These are phyloP conservation scores for Panellus pusillus DNA, from an alignment of 768 basidiomycete species.

Conservation along the genomic window DNA sequence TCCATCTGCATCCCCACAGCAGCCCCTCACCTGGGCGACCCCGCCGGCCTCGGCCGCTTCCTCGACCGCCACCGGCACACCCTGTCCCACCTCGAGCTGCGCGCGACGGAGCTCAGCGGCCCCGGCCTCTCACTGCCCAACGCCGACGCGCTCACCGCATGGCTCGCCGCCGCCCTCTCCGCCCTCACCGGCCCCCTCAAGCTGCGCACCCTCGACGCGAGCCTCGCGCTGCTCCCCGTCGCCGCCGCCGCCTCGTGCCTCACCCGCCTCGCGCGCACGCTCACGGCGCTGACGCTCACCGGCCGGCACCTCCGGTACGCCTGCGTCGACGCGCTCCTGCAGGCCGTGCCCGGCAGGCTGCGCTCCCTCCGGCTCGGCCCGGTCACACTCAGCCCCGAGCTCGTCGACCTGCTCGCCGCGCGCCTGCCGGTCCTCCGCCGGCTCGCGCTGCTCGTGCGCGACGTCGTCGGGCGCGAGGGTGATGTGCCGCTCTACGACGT, in stretches of 20 bases:
- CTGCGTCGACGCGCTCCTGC: conserved; percentile 35
- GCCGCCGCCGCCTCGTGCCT: conserved; percentile 36
- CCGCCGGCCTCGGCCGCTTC: conserved; percentile 36
- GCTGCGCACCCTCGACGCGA: conserved; percentile 35
- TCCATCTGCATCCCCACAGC: conserved; percentile 42
- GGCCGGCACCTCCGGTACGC: conserved; percentile 37
- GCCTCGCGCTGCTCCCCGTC: conserved; percentile 36
- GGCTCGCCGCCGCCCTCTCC: conserved; percentile 34
- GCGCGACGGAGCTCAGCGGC: conserved; percentile 43
- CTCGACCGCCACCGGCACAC: conserved; percentile 35
- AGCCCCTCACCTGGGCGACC: conserved; percentile 42
- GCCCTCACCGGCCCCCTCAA: conserved; percentile 27
- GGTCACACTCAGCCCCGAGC: conserved; percentile 40
- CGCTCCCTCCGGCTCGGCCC: conserved; percentile 39
- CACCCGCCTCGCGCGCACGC: conserved; percentile 32
- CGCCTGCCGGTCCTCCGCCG: conserved; percentile 34
- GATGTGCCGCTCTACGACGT: conserved; percentile 23
- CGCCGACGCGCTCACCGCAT: conserved; percentile 35
- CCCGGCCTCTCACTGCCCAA: conserved; percentile 26
- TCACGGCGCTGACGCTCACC: conserved; percentile 39
- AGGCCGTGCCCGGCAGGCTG: conserved; percentile 26
- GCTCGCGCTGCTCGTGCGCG: conserved; percentile 40
- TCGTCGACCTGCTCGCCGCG: conserved; percentile 41
- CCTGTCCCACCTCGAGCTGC: conserved; percentile 39
- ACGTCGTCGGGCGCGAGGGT: conserved; percentile 33